Percentiles rank a stretch among this genome's conserved stretches.
Conservation (phyloP, 495 filamentous ascomycete genomes). For the Glonium stellatum region DNA sequence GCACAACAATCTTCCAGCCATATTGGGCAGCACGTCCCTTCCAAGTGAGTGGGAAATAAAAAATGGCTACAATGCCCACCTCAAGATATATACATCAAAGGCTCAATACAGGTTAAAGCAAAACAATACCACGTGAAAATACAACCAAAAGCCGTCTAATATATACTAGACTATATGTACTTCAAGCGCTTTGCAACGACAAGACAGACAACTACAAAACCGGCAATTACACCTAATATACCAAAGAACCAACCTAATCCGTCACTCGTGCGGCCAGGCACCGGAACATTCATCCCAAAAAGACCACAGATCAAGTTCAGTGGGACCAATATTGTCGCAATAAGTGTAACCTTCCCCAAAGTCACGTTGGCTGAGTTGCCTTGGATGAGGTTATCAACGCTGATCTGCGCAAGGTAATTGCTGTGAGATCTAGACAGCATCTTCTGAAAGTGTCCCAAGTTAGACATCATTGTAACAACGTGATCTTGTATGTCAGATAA, state of each 20-base stretch:
- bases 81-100: too few relatives aligned
- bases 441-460: constrained; percentile 91
- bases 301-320: constrained; percentile 92
- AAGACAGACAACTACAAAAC: constrained; percentile 51
- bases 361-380: constrained; percentile 77
- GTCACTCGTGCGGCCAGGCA: constrained; percentile 56
- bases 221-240: constrained; percentile 61
- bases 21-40: too few relatives aligned
- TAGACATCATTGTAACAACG: constrained; percentile 98
- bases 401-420: constrained; percentile 93
- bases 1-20: too few relatives aligned
- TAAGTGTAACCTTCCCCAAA: constrained; percentile 88
- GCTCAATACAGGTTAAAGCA: too few relatives aligned
- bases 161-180: constrained; percentile 37
- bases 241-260: constrained; percentile 71
- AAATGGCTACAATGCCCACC: too few relatives aligned
- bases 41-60: too few relatives aligned
- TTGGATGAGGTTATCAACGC: constrained; percentile 76
- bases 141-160: too few relatives aligned
- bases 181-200: constrained; percentile 42
- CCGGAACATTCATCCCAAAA: constrained; percentile 93
- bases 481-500: constrained; percentile 97
- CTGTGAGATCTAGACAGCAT: constrained; percentile 92
- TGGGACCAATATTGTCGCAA: constrained; percentile 92
- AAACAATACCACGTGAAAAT: too few relatives aligned